Base-by-base conservation (phyloP, 805 yeast species). In the Cyberlindnera xylosilytica region DNA sequence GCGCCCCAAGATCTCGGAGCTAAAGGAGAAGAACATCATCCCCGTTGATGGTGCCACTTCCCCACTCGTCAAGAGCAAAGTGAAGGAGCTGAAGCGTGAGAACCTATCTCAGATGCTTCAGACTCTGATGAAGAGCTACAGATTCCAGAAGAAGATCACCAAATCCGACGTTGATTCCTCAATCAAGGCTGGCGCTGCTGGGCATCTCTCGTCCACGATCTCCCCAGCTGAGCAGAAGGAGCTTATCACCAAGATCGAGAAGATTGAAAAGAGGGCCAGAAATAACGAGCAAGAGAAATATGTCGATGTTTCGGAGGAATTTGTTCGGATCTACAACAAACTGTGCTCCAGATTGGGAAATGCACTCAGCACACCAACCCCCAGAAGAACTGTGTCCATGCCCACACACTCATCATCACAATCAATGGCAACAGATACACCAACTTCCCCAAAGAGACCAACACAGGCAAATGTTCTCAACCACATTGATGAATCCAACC, bases 1-100 rank as follows among this genome's bases (percentile, higher is more conserved):
- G 20, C 45, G 60, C 22, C 60, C 60, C 9, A 30, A 39, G 6
- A 32, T 39, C 13, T 13, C 46, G 8, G 58, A 54, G n/a, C 31
- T 56, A 17, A 42, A 49, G 34, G 42, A 42, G 20, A 48, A 46
- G 35, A 53, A 52, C 23, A 56, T 56, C 15, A 34, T 54, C 12
- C 46, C 46, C 4, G 26, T 33, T 4, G 46, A 39, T 27, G 19
- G 19, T n/a, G 4, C 38, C 4, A 39, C 19, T 9, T 44, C 47
- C 7, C 44, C 47, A 9, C 28, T 44, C 8, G 32, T 44, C 13
- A 44, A 36, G 36, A 39, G 23, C 24, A 31, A 33, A 22, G 40
- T 44, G 13, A 45, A 43, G 24, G 40, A 47, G 9, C 29, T 54
- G 9, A 44, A 54, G 19, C 42, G 39, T 5, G 39, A 38, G 19